Base-by-base conservation (phyloP, 1,139 yeast species). In the Pneumocystis carinii region DNA sequence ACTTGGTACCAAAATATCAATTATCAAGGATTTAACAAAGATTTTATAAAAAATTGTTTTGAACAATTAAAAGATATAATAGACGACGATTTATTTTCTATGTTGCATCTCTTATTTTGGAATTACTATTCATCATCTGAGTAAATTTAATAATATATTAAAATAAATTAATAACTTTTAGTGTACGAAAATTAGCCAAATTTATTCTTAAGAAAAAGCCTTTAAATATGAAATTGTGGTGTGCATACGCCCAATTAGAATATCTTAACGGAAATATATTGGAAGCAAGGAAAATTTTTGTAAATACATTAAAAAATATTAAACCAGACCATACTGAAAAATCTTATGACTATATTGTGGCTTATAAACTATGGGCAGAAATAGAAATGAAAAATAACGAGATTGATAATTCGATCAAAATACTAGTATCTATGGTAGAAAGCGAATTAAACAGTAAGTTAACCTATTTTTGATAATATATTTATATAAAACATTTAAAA, bases 301-400 rank as follows among this genome's bases (percentile, higher is more conserved):
- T 48, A 48, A 48, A 48, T 48, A 24, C 27, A 48, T 24, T 48
- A 48, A 29, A 24, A 48, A 48, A 48, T 48, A 12, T 48, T 48
- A 48, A 48, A 48, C 32, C 32, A 24, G 32, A 48, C 24, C 55
- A 48, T 48, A 48, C 55, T 10, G 55, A 48, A 24, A 24, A 24
- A 48, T 48, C 12, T 48, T 19, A 48, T 24, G 55, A 48, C n/a
- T 24, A 12, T 24, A 8, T 48, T 48, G 7, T 48, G 2, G 55
- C 55, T 48, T 48, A 48, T 48, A 48, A 48, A 48, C 24, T 48
- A 48, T 48, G 55, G 55, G 55, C 55, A 48, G 32, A 48, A 48
- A 48, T 48, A 24, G 55, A 48, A 12, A 48, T 48, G 55, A 48
- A 24, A 48, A 48, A 24, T 48, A 48, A 48, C 27, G 55, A 48